Evolutionary conservation across 306 rosid genomes (phyloP), one percentile per base, ranked within the genome.

Genomic region (Calophaca sinica): DNA sequence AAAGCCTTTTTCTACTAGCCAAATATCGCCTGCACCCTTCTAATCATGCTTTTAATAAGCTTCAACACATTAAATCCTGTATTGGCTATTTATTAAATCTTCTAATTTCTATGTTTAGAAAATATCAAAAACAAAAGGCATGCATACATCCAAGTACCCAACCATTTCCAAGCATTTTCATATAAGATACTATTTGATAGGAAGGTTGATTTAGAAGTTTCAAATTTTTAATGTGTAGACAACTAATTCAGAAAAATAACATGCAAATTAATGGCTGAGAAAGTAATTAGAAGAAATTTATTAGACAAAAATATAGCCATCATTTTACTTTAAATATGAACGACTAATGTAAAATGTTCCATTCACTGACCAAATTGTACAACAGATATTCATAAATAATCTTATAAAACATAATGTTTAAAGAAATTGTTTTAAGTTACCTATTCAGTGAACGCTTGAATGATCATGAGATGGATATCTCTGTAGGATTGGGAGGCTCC

Each of bases 381-480:
- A 74, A 59, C 64, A 61, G 28, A 20, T 36, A 85, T 29, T 68
- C 74, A 59, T 28, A 13, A 36, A n/a, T n/a, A n/a, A 1, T 46
- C 77, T 75, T n/a, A 65, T 13, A 81, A n/a, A 70, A 62, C 72
- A 68, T 2, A 31, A 57, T n/a, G 52, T 14, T 58, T 9, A 42
- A 32, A 14, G 26, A 53, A 61, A 26, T 38, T 41, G 6, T 32
- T 32, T 12, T 2, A 60, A 32, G 54, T 81, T 83, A 88, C 93
- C 96, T 83, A 85, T 78, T 20, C 26, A 20, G 26, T 20, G 26
- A 20, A 20, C 26, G 1, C 26, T 20, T 77, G 54, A 80, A 83
- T 79, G 80, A 73, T 83, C 88, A 58, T 73, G 65, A 33, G 86
- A 83, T 55, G 82, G 74, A 81, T 59, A 83, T 57, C 81, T 84